These are phyloP conservation scores for Bryum argenteum DNA, from an alignment of 225 moss, liverwort and hornwort species.

Conservation along the genomic window DNA sequence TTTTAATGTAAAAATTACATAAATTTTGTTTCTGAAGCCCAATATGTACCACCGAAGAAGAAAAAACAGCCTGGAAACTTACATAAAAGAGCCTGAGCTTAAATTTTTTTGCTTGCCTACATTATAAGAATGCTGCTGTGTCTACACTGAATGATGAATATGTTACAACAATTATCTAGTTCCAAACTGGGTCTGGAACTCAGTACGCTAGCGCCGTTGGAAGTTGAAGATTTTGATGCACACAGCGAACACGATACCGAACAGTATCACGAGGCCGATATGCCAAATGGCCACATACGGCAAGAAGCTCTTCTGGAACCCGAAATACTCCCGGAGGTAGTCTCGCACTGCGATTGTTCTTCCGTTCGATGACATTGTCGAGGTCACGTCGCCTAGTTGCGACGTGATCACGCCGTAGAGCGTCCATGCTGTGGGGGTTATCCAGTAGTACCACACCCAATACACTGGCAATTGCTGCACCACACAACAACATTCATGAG, in stretches of 20 bases:
- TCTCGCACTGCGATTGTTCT: not conserved
- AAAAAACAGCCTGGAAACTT: too few species aligned
- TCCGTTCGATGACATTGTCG: not conserved
- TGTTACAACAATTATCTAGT: too few species aligned
- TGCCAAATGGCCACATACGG: constrained; percentile 66
- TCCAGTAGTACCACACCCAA: constrained; percentile 94
- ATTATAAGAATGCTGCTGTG: too few species aligned
- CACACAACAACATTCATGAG: not conserved
- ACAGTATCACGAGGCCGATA: constrained; percentile 48
- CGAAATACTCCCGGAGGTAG: constrained; percentile 49
- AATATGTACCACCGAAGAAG: too few species aligned
- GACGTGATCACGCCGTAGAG: constrained; percentile 73
- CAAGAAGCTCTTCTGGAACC: constrained; percentile 64
- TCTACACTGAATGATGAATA: too few species aligned
- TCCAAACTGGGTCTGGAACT: too few species aligned
- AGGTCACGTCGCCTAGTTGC: constrained; percentile 62
- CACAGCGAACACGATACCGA: constrained; percentile 68
- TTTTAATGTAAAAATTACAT: too few species aligned
- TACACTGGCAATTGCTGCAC: constrained; percentile 79
- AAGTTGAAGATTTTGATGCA: constrained; percentile 87
- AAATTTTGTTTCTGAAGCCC: too few species aligned
- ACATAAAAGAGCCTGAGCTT: too few species aligned
- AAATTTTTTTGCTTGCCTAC: too few species aligned
- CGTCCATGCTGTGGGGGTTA: constrained; percentile 82
- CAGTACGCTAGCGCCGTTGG: constrained; percentile 47